phyloP scores from a whole-genome alignment of 116 monocot species.

The Zostera marina region DNA sequence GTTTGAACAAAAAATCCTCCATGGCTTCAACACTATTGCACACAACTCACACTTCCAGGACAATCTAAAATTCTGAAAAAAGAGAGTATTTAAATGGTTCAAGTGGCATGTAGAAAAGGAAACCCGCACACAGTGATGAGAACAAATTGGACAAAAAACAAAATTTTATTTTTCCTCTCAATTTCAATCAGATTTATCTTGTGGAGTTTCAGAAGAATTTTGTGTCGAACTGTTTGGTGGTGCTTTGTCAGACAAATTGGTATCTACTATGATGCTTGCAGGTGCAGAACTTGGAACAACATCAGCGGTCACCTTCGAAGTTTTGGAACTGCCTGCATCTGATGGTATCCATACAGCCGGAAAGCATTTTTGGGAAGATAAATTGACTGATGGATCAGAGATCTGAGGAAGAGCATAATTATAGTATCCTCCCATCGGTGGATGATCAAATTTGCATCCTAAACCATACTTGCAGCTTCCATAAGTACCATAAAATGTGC shows the following conservation, averaged over 20 bases:
- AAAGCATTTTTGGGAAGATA: slow-evolving; percentile 23
- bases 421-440: slow-evolving; percentile 34
- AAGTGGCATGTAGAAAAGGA: neutral
- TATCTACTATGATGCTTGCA: slow-evolving; percentile 6
- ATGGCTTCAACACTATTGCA: slow-evolving; percentile 9
- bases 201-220: slow-evolving; percentile 10
- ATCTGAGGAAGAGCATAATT: slow-evolving; percentile 27
- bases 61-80: slow-evolving; percentile 1
- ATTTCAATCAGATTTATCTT: slow-evolving; percentile 19
- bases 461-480: slow-evolving; percentile 69
- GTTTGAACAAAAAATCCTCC: slow-evolving; percentile 8
- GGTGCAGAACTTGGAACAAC: slow-evolving; percentile 5
- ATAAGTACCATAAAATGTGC: slow-evolving; percentile 35
- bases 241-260: slow-evolving; percentile 3
- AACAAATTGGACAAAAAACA: slow-evolving; percentile 8
- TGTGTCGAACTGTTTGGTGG: slow-evolving; percentile 11
- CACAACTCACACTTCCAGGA: neutral
- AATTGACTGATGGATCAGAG: slow-evolving; percentile 16
- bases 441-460: slow-evolving; percentile 71
- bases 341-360: slow-evolving; percentile 10
- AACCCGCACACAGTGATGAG: neutral
- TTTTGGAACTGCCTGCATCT: slow-evolving; percentile 7
- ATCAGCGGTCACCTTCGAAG: slow-evolving; percentile 4
- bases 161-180: neutral
- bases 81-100: neutral